Evolutionary conservation across 2,329 filamentous ascomycete genomes (phyloP).

Genomic region (Thelonectria blattea): DNA sequence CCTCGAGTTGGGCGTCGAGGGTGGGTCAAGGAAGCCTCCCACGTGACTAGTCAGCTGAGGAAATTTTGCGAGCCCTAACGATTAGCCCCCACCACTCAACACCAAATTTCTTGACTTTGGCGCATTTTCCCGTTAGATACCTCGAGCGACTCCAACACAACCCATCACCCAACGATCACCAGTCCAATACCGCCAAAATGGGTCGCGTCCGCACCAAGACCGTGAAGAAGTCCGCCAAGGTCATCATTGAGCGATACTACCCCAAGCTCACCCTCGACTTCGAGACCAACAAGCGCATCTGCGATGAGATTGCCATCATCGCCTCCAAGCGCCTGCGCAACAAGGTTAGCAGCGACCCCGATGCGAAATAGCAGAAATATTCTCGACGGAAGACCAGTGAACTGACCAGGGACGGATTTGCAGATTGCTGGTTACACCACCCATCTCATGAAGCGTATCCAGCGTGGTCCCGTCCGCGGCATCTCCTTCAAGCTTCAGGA

Average conservation of each 20-base stretch:
- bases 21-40: constrained; percentile 1
- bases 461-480: constrained; percentile 97
- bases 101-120: constrained; percentile 37
- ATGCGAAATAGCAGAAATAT: constrained; percentile 4
- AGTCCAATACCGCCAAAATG: constrained; percentile 65
- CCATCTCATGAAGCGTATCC: constrained; percentile 99
- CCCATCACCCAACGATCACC: constrained; percentile 44
- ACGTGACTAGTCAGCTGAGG: constrained; percentile 37
- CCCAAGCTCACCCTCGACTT: constrained; percentile 98
- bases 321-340: constrained; percentile 98
- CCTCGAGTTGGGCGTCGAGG: neutral
- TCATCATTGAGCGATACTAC: constrained; percentile 99
- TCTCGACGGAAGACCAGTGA: neutral
- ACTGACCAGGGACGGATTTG: constrained; percentile 28
- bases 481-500: constrained; percentile 99
- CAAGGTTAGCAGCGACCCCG: constrained; percentile 70
- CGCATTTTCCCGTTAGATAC: constrained; percentile 34
- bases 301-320: constrained; percentile 99
- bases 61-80: constrained; percentile 41
- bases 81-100: constrained; percentile 34
- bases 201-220: constrained; percentile 75
- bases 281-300: constrained; percentile 99
- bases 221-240: constrained; percentile 87
- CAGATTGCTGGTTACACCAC: constrained; percentile 98
- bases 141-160: constrained; percentile 32